phyloP scores from a whole-genome alignment of 805 yeast genomes.

The Spathaspora arborariae region DNA sequence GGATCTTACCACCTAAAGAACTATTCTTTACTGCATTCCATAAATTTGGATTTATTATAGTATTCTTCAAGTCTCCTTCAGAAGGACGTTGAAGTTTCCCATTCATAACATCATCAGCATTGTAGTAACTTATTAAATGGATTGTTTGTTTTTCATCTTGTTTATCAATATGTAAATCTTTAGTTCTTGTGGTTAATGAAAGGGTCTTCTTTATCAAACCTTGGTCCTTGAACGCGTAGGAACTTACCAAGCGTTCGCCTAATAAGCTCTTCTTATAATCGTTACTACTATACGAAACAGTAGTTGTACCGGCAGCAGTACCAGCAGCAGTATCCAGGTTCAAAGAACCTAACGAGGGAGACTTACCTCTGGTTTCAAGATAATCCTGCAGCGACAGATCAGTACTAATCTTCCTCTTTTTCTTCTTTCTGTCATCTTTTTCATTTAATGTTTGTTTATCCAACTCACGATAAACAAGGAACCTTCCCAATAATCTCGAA shows the following conservation, averaged over 20 bases:
- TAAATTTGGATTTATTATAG: slow-evolving; percentile 44
- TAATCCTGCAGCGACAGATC: not conserved
- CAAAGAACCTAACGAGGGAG: slow-evolving; percentile 2
- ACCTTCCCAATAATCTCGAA: slow-evolving; percentile 80
- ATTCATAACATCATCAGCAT: slow-evolving; percentile 65
- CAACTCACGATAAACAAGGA: slow-evolving; percentile 73
- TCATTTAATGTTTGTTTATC: slow-evolving; percentile 39
- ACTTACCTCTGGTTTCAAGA: slow-evolving; percentile 1
- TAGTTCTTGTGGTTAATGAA: slow-evolving; percentile 49
- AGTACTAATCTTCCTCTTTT: slow-evolving; percentile 20
- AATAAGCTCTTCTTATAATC: slow-evolving; percentile 24
- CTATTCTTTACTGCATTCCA: slow-evolving; percentile 56
- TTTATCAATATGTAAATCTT: slow-evolving; percentile 23
- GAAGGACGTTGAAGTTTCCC: slow-evolving; percentile 58
- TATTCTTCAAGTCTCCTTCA: slow-evolving; percentile 47
- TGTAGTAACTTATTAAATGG: slow-evolving; percentile 78
- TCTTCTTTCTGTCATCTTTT: slow-evolving; percentile 42
- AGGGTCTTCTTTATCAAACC: slow-evolving; percentile 85
- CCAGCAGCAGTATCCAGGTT: not conserved
- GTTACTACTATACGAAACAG: slow-evolving; percentile 6
- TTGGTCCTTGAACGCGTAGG: slow-evolving; percentile 61
- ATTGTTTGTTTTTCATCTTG: slow-evolving; percentile 41
- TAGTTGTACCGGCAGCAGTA: not conserved
- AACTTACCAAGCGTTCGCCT: slow-evolving; percentile 55
- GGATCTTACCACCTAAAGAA: slow-evolving; percentile 54